Base-by-base conservation (phyloP, 352 stramenopile genomes). In the Phytophthora idaei region DNA sequence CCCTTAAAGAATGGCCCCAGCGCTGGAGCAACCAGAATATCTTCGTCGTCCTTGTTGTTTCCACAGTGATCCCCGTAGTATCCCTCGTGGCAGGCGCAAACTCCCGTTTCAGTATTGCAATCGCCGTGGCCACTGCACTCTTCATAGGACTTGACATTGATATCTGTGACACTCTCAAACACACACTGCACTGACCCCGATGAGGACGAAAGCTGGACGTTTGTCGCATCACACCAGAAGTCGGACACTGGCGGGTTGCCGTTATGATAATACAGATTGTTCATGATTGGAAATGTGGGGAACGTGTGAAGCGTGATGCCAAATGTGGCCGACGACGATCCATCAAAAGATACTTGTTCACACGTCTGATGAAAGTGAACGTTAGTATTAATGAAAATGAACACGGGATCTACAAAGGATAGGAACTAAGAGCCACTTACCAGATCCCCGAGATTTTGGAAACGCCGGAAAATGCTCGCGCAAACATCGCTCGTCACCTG, bases 261-360 rank as follows among this genome's bases (percentile, higher is more conserved):
- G 15, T 84, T 66, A 70, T 92, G 86, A 42, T 73, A 61, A 57
- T 85, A 90, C 36, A 92, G 65, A 51, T 94, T 92, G 67, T 92
- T 92, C 83, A 92, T 92, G 64, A 90, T 74, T 10, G 83, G 86
- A 63, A 90, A 87, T 5, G 76, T 64, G 1, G 85, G 86, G 57
- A 94, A 92, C 15, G 83, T 74, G 49, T 76, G 75, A 27, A 94
- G 31, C 8, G 77, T 84, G 60, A 94, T 78, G 57, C 89, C 83
- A 44, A 77, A 90, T 27, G 71, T 71, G 1, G 73, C 73, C 5
- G 61, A 61, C 0, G 70, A 79, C 28, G 76, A 60, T 29, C 47
- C 59, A 0, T 77, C 53, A 52, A 78, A 84, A 25, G 73, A 48
- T 9, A 77, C 68, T 34, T 71, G 67, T 25, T 73, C 57, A 61